Base-by-base conservation (phyloP, 371 early-diverging fungal species). In the Mucor mucedo region DNA sequence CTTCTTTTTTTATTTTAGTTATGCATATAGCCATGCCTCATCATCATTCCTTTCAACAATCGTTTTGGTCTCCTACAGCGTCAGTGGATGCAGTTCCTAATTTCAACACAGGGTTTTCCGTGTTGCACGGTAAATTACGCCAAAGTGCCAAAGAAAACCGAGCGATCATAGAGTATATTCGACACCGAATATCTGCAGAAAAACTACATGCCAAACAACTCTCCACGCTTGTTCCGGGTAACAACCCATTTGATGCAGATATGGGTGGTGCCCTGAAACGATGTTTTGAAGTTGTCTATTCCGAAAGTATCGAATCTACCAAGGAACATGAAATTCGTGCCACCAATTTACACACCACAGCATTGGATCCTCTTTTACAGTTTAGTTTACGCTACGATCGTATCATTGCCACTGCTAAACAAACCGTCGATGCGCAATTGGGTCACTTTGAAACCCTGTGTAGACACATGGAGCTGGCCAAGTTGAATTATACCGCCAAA, bases 91-190 rank as follows among this genome's bases (percentile, higher is more conserved):
- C 53, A 0, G 50, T 63, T 30, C 73, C 76, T 3, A 65, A 75
- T 40, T 79, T 76, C 45, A 50, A 53, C 11, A 41, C 59, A 42
- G 91, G 91, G 3, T 71, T 88, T 21, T 76, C 85, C 61, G 75
- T 85, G 5, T 84, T 92, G 42, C 87, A 90, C 76, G 72, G 76
- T 48, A 89, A 89, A 68, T 69, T 91, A 8, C 77, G 80, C 55
- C 91, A 92, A 57, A 88, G 89, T 1, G 69, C 75, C 6, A 69
- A 77, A 16, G 92, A 92, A 58, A 85, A 87, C 72, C 81, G 86
- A 54, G 88, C 84, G 63, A 85, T 92, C 47, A 60, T 85, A 32
- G 73, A 76, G 28, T 88, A 88, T 56, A 69, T 92, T n/a, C 68
- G 82, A 56, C 86, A 86, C 56, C 85, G 91, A 4, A 82, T 85